phyloP scores from a whole-genome alignment of 495 filamentous ascomycete species.

The Hypoxylon cercidicola region DNA sequence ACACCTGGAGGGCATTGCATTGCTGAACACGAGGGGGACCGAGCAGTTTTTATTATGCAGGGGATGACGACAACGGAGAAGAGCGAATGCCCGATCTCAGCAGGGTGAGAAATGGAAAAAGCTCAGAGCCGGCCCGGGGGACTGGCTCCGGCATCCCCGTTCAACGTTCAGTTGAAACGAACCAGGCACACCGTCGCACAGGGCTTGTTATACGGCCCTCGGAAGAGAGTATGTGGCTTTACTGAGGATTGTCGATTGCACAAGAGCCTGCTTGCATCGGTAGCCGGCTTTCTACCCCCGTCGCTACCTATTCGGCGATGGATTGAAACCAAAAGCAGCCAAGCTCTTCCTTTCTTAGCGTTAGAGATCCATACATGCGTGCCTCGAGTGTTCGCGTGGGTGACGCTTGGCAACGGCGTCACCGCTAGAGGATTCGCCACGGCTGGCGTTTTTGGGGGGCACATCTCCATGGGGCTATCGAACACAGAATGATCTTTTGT shows the following conservation, averaged over 20 bases:
- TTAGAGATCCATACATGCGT: conserved; percentile 1
- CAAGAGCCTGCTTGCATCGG: conserved; percentile 10
- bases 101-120: background rate
- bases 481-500: background rate
- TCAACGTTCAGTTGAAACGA: background rate
- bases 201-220: conserved; percentile 1
- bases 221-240: background rate
- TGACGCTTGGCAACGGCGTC: conserved; percentile 28
- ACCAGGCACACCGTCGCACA: conserved; percentile 10
- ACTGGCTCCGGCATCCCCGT: conserved; percentile 17
- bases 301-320: background rate
- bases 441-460: conserved; percentile 12
- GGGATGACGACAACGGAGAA: background rate
- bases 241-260: conserved; percentile 1
- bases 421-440: conserved; percentile 30
- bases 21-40: conserved; percentile 17
- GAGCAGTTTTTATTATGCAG: conserved; percentile 8
- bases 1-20: background rate
- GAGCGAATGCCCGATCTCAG: conserved; percentile 5
- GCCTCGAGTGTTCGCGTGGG: background rate
- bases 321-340: conserved; percentile 11
- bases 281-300: background rate
- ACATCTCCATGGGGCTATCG: conserved; percentile 9
- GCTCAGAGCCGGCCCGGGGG: conserved; percentile 18
- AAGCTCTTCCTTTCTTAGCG: conserved; percentile 5